phyloP scores from a whole-genome alignment of 2,329 filamentous ascomycete genomes.

The Diaporthe sp. region DNA sequence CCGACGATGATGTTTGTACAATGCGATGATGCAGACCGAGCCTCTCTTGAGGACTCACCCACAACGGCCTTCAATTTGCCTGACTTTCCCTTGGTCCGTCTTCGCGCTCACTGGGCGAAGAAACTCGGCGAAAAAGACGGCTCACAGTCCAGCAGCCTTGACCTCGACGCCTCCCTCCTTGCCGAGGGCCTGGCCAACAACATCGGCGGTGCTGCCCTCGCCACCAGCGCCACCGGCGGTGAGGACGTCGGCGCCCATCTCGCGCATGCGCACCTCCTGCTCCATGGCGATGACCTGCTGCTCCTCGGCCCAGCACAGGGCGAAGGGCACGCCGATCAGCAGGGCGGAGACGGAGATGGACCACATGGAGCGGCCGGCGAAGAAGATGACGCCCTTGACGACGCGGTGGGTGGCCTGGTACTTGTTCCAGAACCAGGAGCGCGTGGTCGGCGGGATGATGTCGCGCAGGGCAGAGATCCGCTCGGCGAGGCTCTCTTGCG shows the following conservation, averaged over 20 bases:
- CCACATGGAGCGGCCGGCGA: conserved; percentile 91
- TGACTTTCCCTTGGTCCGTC: background rate
- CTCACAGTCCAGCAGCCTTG: conserved; percentile 65
- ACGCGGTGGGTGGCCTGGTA: conserved; percentile 68
- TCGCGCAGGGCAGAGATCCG: conserved; percentile 81
- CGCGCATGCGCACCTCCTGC: conserved; percentile 95
- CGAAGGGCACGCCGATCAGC: conserved; percentile 92
- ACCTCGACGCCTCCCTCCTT: conserved; percentile 60
- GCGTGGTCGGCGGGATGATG: conserved; percentile 80
- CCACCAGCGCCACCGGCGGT: conserved; percentile 61
- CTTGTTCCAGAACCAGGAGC: conserved; percentile 76
- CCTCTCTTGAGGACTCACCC: background rate
- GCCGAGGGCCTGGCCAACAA: conserved; percentile 65
- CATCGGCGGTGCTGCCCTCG: conserved; percentile 61
- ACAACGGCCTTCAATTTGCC: background rate
- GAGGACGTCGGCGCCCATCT: conserved; percentile 83
- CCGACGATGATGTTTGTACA: conserved; percentile 22
- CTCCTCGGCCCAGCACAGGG: conserved; percentile 93
- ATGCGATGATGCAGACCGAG: conserved; percentile 1
- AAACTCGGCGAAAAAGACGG: background rate
- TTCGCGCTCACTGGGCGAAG: background rate
- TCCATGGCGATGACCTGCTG: conserved; percentile 98
- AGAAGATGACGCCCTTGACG: conserved; percentile 72
- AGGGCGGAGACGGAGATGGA: conserved; percentile 91
- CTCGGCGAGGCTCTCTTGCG: conserved; percentile 73